Percentiles rank a stretch among this genome's conserved stretches.
Evolutionary conservation across 2,329 filamentous ascomycete species (phyloP).

Genomic region (Trichoderma harzianum): DNA sequence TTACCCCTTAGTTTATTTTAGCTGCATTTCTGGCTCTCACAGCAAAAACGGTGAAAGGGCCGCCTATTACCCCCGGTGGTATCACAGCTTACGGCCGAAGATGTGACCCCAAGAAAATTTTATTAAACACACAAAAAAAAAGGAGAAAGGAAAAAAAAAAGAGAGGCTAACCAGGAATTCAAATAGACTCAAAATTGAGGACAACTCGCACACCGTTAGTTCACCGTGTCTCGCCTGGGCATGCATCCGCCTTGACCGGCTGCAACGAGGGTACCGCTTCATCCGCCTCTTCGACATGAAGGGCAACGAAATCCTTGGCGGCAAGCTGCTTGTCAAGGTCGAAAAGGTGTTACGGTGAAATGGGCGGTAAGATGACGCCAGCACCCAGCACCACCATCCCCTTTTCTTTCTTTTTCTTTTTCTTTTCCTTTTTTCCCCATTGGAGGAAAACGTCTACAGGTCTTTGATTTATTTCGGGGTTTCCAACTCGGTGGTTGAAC

Average conservation of each 20-base stretch:
- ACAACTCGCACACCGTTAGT: constrained; percentile 41
- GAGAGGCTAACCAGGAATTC: not conserved
- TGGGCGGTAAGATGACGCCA: not conserved
- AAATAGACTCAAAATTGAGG: constrained; percentile 52
- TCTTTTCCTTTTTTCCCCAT: not conserved
- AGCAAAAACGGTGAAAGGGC: not conserved
- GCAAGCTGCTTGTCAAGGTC: constrained; percentile 51
- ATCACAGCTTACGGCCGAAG: not conserved
- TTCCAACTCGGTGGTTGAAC: not conserved
- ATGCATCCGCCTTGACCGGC: constrained; percentile 57
- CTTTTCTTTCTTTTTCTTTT: not conserved
- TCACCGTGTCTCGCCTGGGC: constrained; percentile 50
- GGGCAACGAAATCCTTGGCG: constrained; percentile 43
- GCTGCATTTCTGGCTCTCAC: not conserved
- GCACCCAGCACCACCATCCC: not conserved
- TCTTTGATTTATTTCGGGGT: not conserved
- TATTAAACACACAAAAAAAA: not conserved
- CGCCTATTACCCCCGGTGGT: not conserved
- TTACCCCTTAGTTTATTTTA: not conserved
- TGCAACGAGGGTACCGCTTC: constrained; percentile 54
- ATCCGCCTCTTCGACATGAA: constrained; percentile 47
- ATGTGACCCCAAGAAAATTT: not conserved
- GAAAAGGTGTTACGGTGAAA: constrained; percentile 43
- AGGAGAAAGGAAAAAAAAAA: not conserved
- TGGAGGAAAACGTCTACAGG: not conserved